phyloP scores from a whole-genome alignment of 805 yeast species.

The Candida coquimbonensis region DNA sequence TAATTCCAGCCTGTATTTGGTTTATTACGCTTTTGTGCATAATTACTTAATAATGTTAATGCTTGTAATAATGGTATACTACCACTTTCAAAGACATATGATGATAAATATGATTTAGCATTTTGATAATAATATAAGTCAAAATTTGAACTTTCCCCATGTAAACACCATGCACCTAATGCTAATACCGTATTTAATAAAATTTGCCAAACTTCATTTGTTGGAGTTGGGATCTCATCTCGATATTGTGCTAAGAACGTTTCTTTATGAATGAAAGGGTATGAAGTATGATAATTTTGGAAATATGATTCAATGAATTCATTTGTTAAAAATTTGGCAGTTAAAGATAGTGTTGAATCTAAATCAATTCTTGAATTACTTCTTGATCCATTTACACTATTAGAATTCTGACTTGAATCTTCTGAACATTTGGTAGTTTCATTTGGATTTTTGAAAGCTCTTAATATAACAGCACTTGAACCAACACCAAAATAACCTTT shows the following conservation, averaged over 20 bases:
- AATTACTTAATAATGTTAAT: slow-evolving; percentile 47
- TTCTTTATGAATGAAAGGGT: slow-evolving; percentile 53
- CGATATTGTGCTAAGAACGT: slow-evolving; percentile 42
- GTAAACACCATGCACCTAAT: slow-evolving; percentile 62
- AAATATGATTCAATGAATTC: slow-evolving; percentile 45
- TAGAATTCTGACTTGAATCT: slow-evolving; percentile 11
- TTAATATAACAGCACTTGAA: slow-evolving; percentile 48
- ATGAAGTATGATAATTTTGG: slow-evolving; percentile 51
- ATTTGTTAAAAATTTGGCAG: slow-evolving; percentile 25
- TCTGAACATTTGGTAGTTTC: slow-evolving; percentile 16
- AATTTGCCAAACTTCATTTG: slow-evolving; percentile 44
- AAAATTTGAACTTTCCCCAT: slow-evolving; percentile 44
- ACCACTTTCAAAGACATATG: slow-evolving; percentile 52
- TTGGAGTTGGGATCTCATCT: slow-evolving; percentile 33
- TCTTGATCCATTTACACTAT: slow-evolving; percentile 16
- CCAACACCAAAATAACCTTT: slow-evolving; percentile 63
- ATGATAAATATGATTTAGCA: slow-evolving; percentile 38
- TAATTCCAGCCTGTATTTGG: slow-evolving; percentile 68
- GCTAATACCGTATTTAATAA: slow-evolving; percentile 52
- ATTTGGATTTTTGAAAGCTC: slow-evolving; percentile 35
- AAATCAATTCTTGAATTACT: slow-evolving; percentile 19
- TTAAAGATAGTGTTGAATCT: slow-evolving; percentile 22
- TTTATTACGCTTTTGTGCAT: slow-evolving; percentile 56
- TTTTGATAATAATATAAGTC: slow-evolving; percentile 51
- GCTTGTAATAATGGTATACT: slow-evolving; percentile 48